Evolutionary conservation across 371 early-diverging fungal genomes (phyloP), one percentile per base, ranked within the genome.

Genomic region (Nematocida major): DNA sequence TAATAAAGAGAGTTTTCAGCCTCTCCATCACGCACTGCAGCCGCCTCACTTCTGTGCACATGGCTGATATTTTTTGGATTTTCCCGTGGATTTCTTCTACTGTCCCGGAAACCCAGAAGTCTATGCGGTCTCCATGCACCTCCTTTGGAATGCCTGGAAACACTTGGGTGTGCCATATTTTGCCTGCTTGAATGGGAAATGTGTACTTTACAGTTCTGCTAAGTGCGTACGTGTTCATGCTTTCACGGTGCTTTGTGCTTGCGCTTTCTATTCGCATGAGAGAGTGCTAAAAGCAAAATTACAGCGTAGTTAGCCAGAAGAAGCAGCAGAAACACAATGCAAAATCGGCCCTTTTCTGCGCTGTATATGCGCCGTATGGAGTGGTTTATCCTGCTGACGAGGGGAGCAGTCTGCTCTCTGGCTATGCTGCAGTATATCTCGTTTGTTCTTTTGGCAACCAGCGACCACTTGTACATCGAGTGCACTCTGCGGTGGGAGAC

Each of bases 381-480:
- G 7, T 7, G 7, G 9, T 26, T 4, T 32, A 65, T 11, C 43
- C 28, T 68, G 22, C 18, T 18, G 7, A 15, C 22, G 22, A 22
- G 4, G 3, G 59, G 38, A n/a, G 3, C 13, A 24, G 11, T 47
- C 5, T 24, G 3, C 13, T 39, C 30, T n/a, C 47, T 66, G n/a
- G n/a, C 36, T 9, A 79, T 79, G 3, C 20, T 13, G 13, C 48
- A 18, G 47, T 81, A 81, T 32, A 79, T 43, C 22, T 38, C 20
- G 20, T 59, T 32, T 1, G 70, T 81, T 32, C 69, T 38, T 62
- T 79, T 26, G 0, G 81, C 79, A 18, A 81, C 68, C 20, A 2
- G 11, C 3, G 48, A n/a, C 81, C 81, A 81, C 20, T 51, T 20
- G 54, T 79, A 81, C 22, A 79, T 47, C 15, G 39, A 28, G 11